Evolutionary conservation across 2,329 filamentous ascomycete species (phyloP).

Genomic region (Penicillium sp.): DNA sequence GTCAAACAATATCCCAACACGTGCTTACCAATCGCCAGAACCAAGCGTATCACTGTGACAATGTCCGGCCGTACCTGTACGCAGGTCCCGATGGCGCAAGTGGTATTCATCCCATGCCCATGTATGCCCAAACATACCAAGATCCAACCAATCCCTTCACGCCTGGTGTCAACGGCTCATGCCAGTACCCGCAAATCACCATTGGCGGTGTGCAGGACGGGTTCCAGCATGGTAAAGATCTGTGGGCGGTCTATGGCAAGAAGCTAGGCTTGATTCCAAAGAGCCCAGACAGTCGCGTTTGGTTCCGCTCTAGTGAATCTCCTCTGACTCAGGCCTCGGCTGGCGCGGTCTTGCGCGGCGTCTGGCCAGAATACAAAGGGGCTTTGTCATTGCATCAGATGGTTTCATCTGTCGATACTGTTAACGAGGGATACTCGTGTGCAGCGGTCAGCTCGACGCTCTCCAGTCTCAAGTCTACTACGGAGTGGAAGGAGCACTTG

Average conservation of each 20-base stretch:
- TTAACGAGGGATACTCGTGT: slow-evolving; percentile 41
- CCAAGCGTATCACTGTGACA: slow-evolving; percentile 41
- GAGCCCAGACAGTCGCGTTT: slow-evolving; percentile 30
- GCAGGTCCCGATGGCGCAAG: slow-evolving; percentile 24
- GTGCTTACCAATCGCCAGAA: slow-evolving; percentile 26
- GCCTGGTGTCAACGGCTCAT: slow-evolving; percentile 36
- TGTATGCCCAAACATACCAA: slow-evolving; percentile 42
- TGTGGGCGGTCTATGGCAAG: slow-evolving; percentile 36
- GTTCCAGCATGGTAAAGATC: slow-evolving; percentile 40
- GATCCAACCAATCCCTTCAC: slow-evolving; percentile 39
- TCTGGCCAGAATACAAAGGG: slow-evolving; percentile 37
- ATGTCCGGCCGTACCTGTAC: slow-evolving; percentile 41
- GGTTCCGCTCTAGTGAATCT: slow-evolving; percentile 42
- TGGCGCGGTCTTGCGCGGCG: slow-evolving; percentile 41
- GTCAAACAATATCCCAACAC: background rate
- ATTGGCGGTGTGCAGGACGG: slow-evolving; percentile 42
- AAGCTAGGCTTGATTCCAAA: slow-evolving; percentile 35
- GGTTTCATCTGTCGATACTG: slow-evolving; percentile 37
- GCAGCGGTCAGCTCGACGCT: slow-evolving; percentile 26
- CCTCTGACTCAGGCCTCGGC: slow-evolving; percentile 40
- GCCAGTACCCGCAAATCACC: slow-evolving; percentile 44
- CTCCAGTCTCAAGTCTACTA: slow-evolving; percentile 28
- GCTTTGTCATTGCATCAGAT: slow-evolving; percentile 42
- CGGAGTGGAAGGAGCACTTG: slow-evolving; percentile 40
- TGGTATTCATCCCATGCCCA: slow-evolving; percentile 25